Percentiles rank a stretch among this genome's conserved stretches.
Conservation (phyloP, 208 protist species). For the Leptomonas pyrrhocoris region DNA sequence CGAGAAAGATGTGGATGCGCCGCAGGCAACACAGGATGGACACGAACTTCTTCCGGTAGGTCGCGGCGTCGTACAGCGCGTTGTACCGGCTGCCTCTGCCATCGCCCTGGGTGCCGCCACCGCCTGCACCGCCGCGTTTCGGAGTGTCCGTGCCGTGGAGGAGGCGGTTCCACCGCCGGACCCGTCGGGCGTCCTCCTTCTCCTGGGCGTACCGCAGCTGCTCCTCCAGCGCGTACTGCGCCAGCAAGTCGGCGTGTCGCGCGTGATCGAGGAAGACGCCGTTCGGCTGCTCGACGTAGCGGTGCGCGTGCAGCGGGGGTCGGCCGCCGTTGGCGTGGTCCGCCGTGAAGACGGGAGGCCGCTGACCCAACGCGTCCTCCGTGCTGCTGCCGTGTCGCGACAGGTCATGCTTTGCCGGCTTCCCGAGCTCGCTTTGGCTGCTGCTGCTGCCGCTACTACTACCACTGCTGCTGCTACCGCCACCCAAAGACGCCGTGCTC, state of each 20-base stretch:
- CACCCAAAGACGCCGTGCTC: background rate
- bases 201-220: slow-evolving; percentile 27
- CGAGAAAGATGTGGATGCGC: slow-evolving; percentile 41
- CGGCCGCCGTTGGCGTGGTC: slow-evolving; percentile 18
- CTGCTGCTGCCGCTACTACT: background rate
- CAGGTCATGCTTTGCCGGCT: background rate
- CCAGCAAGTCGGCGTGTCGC: slow-evolving; percentile 33
- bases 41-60: slow-evolving; percentile 27
- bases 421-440: background rate
- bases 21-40: slow-evolving; percentile 31
- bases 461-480: no score
- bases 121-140: background rate
- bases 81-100: background rate
- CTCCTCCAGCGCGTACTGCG: slow-evolving; percentile 25
- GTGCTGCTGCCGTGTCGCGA: background rate
- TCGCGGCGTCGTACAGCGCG: slow-evolving; percentile 31
- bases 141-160: slow-evolving; percentile 8
- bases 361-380: background rate
- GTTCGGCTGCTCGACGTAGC: slow-evolving; percentile 62
- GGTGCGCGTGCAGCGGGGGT: slow-evolving; percentile 57
- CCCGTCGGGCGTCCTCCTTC: slow-evolving; percentile 14
- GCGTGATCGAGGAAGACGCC: slow-evolving; percentile 47
- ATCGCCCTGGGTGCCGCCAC: background rate
- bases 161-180: slow-evolving; percentile 18
- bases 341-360: background rate